Conservation (phyloP, 805 yeast genomes). For the Zygosaccharomyces lentus region DNA sequence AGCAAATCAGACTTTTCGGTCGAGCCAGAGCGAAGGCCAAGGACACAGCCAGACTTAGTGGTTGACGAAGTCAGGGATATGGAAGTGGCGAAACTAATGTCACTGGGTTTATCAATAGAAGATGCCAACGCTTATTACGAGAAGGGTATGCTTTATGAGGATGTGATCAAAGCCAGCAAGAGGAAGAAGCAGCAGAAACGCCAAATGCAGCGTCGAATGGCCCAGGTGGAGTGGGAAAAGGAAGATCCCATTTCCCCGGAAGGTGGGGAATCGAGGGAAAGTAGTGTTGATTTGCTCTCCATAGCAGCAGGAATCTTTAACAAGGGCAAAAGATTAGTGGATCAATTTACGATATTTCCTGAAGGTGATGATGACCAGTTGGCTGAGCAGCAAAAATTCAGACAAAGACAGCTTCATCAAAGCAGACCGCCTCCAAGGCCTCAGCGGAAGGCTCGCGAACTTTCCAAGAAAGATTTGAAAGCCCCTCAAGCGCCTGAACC, state of each 20-base stretch:
- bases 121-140: constrained; percentile 24
- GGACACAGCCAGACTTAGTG: constrained; percentile 10
- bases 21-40: not conserved
- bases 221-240: not conserved
- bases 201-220: not conserved
- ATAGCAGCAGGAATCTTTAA: constrained; percentile 29
- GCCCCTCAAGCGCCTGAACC: not conserved
- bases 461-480: not conserved
- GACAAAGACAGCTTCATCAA: not conserved
- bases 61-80: constrained; percentile 35
- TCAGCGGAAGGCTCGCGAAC: not conserved
- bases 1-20: not conserved
- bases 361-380: constrained; percentile 23
- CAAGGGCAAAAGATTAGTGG: constrained; percentile 33
- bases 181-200: not conserved
- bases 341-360: constrained; percentile 22
- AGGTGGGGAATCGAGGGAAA: constrained; percentile 6
- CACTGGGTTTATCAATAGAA: constrained; percentile 26
- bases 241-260: not conserved
- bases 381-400: not conserved
- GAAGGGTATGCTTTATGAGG: constrained; percentile 27
- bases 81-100: constrained; percentile 36
- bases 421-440: not conserved
- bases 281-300: constrained; percentile 16
- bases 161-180: constrained; percentile 9